Base-by-base conservation (phyloP, 139 green algal species). In the Haematococcus sp. region DNA sequence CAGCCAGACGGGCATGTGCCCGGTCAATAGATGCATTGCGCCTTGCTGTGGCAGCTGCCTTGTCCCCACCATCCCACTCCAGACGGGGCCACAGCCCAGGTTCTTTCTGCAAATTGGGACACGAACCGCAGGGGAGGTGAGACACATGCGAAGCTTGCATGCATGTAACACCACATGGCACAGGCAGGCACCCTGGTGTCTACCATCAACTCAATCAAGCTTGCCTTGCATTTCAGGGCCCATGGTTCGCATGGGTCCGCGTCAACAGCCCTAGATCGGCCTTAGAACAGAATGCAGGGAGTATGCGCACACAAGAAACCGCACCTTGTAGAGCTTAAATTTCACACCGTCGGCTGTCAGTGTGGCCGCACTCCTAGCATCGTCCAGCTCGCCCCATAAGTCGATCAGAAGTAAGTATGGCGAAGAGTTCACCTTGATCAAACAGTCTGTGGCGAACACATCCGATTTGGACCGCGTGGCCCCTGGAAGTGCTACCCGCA, bases 331-430 rank as follows among this genome's bases (percentile, higher is more conserved):
- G 2, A 86, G 65, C 52, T 79, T 75, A 23, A 86, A 79, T 5
- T 40, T 65, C 7, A 74, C 54, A 23, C 69, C 54, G 11, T 23
- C 46, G 16, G 55, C 34, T 1, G 46, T 68, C 22, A 88, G 31
- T 27, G 74, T 90, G 16, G 83, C 86, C 1, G 67, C 68, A 71
- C 73, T 86, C 27, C 40, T 49, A 9, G 61, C 71, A 16, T 85
- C 71, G 23, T 91, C 85, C 13, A 92, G 78, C 1, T 85, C 71
- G 4, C 54, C 66, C 1, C 67, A 51, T 17, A 92, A 73, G 73
- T 92, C 87, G 15, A 92, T 76, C 13, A 88, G 55, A 55, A 92
- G 86, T 5, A 92, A 67, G 77, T 92, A 91, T 0, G 85, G 85
- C 33, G 76, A 59, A 4, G 71, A 81, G 78, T 87, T 90, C 52